These are phyloP conservation scores for Botrytis byssoidea DNA, from an alignment of 2,329 filamentous ascomycete species.

Conservation along the genomic window DNA sequence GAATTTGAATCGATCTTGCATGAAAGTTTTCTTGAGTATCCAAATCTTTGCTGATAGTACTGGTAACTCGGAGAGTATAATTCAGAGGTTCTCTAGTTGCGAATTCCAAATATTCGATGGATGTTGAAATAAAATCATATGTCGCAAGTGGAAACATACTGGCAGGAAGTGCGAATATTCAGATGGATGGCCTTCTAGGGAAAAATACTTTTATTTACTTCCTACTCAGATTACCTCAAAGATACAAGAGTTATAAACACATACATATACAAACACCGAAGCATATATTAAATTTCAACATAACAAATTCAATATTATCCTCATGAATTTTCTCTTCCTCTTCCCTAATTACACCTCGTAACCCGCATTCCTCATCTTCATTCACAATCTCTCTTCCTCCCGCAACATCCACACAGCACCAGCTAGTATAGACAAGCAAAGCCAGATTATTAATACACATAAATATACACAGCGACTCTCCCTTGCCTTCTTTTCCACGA, in stretches of 20 bases:
- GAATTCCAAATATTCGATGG: not conserved
- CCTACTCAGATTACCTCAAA: fast-evolving
- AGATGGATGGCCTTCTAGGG: not conserved
- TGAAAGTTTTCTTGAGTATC: not conserved
- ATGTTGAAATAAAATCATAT: not conserved
- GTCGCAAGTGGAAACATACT: not conserved
- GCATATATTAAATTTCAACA: not conserved
- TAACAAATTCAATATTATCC: not conserved
- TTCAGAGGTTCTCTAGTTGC: not conserved
- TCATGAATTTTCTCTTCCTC: not conserved
- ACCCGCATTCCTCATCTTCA: not conserved
- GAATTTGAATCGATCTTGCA: not conserved
- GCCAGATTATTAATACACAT: not conserved
- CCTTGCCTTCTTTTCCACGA: not conserved
- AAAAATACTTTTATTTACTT: not conserved
- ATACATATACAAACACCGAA: not conserved
- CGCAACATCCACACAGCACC: not conserved
- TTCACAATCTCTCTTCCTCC: not conserved
- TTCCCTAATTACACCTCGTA: not conserved
- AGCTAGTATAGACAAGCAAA: not conserved
- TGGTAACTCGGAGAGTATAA: not conserved
- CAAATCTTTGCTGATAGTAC: not conserved
- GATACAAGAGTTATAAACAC: not conserved
- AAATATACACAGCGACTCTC: not conserved
- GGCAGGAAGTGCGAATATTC: not conserved